phyloP scores from a whole-genome alignment of 2,329 filamentous ascomycete species.

The Shiraia bambusicola region DNA sequence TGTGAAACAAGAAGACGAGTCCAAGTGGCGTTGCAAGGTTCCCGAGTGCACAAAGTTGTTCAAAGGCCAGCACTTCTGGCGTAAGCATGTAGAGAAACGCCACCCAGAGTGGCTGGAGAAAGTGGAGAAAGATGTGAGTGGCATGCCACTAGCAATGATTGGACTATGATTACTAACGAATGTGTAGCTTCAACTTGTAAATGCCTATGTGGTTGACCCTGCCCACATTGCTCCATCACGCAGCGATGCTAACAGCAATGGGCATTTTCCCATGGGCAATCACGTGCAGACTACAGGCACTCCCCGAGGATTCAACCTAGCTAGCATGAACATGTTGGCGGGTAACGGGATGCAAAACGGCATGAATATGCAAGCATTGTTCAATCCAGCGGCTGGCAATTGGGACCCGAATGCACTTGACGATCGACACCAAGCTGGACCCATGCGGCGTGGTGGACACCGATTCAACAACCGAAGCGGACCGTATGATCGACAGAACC shows the following conservation, averaged over 20 bases:
- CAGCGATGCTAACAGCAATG: slow-evolving; percentile 92
- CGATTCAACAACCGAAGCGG: slow-evolving; percentile 44
- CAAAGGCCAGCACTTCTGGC: slow-evolving; percentile 96
- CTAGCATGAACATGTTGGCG: slow-evolving; percentile 67
- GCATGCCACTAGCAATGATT: background rate
- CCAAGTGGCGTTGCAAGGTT: slow-evolving; percentile 95
- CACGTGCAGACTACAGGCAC: slow-evolving; percentile 74
- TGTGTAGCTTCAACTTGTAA: slow-evolving; percentile 78
- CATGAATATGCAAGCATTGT: slow-evolving; percentile 47
- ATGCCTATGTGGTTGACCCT: slow-evolving; percentile 91
- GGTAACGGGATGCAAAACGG: slow-evolving; percentile 47
- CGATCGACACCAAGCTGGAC: slow-evolving; percentile 45
- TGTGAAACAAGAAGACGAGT: slow-evolving; percentile 96
- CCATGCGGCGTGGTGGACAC: slow-evolving; percentile 46
- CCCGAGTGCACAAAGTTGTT: slow-evolving; percentile 96
- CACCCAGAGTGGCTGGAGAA: slow-evolving; percentile 84
- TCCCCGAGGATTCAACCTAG: slow-evolving; percentile 86
- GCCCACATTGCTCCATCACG: slow-evolving; percentile 91
- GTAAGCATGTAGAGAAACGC: slow-evolving; percentile 95
- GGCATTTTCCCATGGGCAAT: slow-evolving; percentile 83
- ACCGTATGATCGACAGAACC: slow-evolving; percentile 45
- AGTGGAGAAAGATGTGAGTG: slow-evolving; percentile 78
- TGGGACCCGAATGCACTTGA: slow-evolving; percentile 55
- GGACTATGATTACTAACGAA: slow-evolving; percentile 9
- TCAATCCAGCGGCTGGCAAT: slow-evolving; percentile 54